Percentiles rank a stretch among this genome's conserved stretches.
These are phyloP conservation scores for Luzula sylvatica DNA, from an alignment of 176 grass and related monocot species.

Conservation along the genomic window DNA sequence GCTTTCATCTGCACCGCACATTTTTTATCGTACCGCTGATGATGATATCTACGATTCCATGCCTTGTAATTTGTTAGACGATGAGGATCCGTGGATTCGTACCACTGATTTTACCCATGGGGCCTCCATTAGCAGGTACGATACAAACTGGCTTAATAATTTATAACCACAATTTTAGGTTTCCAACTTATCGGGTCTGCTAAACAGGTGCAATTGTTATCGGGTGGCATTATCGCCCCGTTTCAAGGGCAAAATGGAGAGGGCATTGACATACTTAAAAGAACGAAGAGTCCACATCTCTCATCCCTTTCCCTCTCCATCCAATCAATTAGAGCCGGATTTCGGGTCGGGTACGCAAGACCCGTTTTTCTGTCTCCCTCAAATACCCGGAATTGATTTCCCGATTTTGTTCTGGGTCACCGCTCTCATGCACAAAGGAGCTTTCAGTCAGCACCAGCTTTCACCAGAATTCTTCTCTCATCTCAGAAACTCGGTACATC, in stretches of 20 bases:
- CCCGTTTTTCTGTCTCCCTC: conserved; percentile 54
- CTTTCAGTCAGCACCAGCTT: conserved; percentile 67
- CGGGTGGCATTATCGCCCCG: conserved; percentile 42
- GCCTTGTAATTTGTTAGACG: conserved; percentile 56
- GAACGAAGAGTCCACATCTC: conserved; percentile 23
- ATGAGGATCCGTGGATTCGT: conserved; percentile 81
- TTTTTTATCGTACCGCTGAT: conserved; percentile 65
- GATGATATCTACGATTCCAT: conserved; percentile 61
- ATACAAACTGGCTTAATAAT: neutral
- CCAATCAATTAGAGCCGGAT: conserved; percentile 38
- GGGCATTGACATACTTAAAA: conserved; percentile 36
- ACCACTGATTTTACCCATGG: conserved; percentile 55
- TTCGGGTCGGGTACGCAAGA: conserved; percentile 31
- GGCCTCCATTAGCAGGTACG: conserved; percentile 41
- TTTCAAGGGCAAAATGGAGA: conserved; percentile 45
- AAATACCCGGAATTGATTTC: conserved; percentile 37
- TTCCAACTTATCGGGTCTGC: no score
- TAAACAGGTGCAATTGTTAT: conserved; percentile 35
- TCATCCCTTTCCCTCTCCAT: conserved; percentile 4
- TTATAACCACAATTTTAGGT: no score
- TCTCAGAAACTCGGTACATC: conserved; percentile 30
- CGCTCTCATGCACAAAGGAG: conserved; percentile 69
- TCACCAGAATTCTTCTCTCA: conserved; percentile 51
- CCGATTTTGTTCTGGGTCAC: conserved; percentile 64
- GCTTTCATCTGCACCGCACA: conserved; percentile 18